phyloP scores from a whole-genome alignment of 2,329 filamentous ascomycete species.

The Amesomyces nigricolor region DNA sequence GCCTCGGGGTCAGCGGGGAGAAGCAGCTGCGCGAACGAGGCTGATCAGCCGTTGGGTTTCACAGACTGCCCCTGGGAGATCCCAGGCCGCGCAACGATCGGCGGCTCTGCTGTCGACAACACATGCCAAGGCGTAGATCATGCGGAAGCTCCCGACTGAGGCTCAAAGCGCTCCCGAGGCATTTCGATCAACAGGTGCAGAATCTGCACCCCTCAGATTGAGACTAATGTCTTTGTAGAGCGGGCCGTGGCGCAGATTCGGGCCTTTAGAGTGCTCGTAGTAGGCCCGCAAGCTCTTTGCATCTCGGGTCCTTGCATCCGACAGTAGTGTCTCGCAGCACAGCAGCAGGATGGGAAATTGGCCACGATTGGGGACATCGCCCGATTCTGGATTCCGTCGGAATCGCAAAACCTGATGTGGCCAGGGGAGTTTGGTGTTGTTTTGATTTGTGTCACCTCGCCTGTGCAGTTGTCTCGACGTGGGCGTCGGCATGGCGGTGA shows the following conservation, averaged over 20 bases:
- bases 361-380: neutral
- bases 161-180: neutral
- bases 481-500: neutral
- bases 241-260: conserved; percentile 8
- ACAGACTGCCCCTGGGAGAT: neutral
- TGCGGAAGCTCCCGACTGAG: conserved; percentile 2
- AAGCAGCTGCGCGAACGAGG: neutral
- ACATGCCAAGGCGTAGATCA: conserved; percentile 15
- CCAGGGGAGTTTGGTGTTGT: neutral
- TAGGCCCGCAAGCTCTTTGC: neutral
- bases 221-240: neutral
- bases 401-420: neutral
- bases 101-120: conserved; percentile 2
- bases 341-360: neutral
- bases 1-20: too few species aligned
- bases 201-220: neutral
- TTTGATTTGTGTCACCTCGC: neutral
- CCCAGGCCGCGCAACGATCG: neutral
- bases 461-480: neutral
- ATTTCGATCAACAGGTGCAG: neutral
- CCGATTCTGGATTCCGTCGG: neutral
- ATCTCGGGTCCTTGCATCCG: neutral
- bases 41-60: neutral
- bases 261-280: conserved; percentile 4
- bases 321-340: neutral